phyloP scores from a whole-genome alignment of 2,329 filamentous ascomycete genomes.

The Lanzia echinophila region DNA sequence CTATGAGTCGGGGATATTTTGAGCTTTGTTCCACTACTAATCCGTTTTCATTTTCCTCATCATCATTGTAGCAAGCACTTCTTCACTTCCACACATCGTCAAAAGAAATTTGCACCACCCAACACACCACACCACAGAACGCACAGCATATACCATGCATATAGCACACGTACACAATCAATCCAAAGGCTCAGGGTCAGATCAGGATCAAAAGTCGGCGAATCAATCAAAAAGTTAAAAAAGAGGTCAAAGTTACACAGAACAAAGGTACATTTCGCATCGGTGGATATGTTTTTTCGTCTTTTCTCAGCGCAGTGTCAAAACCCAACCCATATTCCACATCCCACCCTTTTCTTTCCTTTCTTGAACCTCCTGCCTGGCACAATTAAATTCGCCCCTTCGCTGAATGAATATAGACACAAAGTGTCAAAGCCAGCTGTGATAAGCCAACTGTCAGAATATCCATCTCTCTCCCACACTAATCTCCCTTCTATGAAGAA shows the following conservation, averaged over 20 bases:
- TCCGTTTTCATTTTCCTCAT: too few species aligned
- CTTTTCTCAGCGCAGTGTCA: not conserved
- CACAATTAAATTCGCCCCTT: constrained; percentile 2
- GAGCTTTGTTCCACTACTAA: too few species aligned
- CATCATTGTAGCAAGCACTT: too few species aligned
- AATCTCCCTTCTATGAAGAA: not conserved
- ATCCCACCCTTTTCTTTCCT: not conserved
- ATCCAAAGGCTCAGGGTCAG: too few species aligned
- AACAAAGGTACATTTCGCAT: constrained; percentile 13
- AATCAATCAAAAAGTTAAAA: constrained; percentile 5
- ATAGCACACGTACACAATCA: too few species aligned
- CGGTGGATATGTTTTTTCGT: constrained; percentile 4
- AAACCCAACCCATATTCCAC: constrained; percentile 2
- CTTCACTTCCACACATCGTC: too few species aligned
- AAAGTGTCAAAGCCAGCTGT: not conserved
- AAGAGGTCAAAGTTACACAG: constrained; percentile 9
- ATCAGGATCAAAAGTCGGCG: too few species aligned
- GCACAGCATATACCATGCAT: too few species aligned
- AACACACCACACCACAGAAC: too few species aligned
- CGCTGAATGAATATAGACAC: not conserved
- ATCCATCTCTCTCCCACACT: not conserved
- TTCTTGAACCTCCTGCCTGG: constrained; percentile 3
- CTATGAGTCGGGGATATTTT: too few species aligned
- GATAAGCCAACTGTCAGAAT: not conserved
- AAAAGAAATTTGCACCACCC: too few species aligned